A percentile compares a stretch with the other conserved stretches of the same genome.
Conservation (phyloP, 2,329 filamentous ascomycete genomes). For the Nemania diffusa region DNA sequence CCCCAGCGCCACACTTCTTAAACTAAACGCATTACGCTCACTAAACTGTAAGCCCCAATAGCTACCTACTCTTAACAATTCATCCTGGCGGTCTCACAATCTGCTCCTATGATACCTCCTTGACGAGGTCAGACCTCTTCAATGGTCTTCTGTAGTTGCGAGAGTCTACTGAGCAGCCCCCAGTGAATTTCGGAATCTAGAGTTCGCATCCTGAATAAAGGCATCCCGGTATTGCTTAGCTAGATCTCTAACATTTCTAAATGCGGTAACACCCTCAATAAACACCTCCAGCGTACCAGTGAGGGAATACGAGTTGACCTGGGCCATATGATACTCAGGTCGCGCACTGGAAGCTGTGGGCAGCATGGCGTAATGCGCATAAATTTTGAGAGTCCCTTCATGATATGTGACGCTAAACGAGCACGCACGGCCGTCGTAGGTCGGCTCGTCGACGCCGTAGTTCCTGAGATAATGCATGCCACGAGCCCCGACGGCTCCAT, state of each 20-base stretch:
- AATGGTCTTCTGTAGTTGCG: too few species aligned
- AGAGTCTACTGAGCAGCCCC: too few species aligned
- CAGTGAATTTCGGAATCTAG: background rate
- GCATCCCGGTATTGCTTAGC: constrained; percentile 52
- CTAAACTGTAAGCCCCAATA: too few species aligned
- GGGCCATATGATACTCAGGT: constrained; percentile 56
- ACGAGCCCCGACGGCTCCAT: constrained; percentile 12
- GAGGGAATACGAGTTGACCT: constrained; percentile 46
- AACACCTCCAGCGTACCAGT: constrained; percentile 48
- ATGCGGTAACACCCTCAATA: constrained; percentile 50
- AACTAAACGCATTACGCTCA: too few species aligned
- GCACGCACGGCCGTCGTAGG: constrained; percentile 54
- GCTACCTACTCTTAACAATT: too few species aligned
- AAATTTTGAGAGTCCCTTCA: constrained; percentile 52
- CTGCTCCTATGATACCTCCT: too few species aligned
- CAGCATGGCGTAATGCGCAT: constrained; percentile 51
- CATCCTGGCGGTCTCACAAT: too few species aligned
- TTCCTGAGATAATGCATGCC: constrained; percentile 11
- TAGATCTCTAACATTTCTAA: constrained; percentile 54
- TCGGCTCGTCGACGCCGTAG: constrained; percentile 33
- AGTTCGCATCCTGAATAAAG: constrained; percentile 50
- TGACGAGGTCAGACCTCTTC: too few species aligned
- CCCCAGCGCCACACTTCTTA: too few species aligned
- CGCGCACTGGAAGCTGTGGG: constrained; percentile 46
- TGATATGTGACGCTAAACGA: constrained; percentile 54